Base-by-base conservation (phyloP, 768 basidiomycete genomes). In the Mycena galopus region DNA sequence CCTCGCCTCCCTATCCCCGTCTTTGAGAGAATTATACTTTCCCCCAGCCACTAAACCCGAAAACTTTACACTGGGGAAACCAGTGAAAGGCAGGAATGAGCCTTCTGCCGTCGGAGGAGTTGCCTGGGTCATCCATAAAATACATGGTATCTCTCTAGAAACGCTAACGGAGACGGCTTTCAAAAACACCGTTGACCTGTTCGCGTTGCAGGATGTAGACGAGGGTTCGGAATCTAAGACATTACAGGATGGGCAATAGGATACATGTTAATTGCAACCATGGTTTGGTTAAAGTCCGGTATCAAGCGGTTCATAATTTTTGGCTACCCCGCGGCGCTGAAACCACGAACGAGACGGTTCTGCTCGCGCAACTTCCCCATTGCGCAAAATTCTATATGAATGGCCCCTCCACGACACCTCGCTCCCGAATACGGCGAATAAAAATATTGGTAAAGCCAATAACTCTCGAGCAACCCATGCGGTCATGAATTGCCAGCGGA, bases 321-420 rank as follows among this genome's bases (percentile, higher is more conserved):
- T 78, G 44, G 56, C 66, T 32, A 71, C 69, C 35, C 75, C 59
- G 73, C 80, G 67, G 64, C 76, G 73, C 73, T 75, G 78, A 65
- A 82, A 79, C 75, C 81, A 76, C 56, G 74, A 71, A 53, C 73
- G 65, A 58, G 76, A 72, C 50, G 72, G 68, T 23, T 72, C 73
- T 6, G 80, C 83, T 67, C 82, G 77, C 47, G 80, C 83, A 9
- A 91, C 92, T 79, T 93, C 92, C 56, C 97, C 96, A 75, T 95
- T 93, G 39, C 82, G 82, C 71, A 92, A 80, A 55, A 98, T 88
- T 73, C 86, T 86, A 82, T 98, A 99, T 73, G 80, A 87, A 77
- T 83, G 87, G 0, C 97, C 97, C 78, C 98, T 88, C 98, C 98
- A 99, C 0, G 87, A 85, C 35, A 99, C 95, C 68, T 91, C 90